These are phyloP conservation scores for Serendipita sp. DNA, from an alignment of 768 basidiomycete genomes.

Conservation along the genomic window DNA sequence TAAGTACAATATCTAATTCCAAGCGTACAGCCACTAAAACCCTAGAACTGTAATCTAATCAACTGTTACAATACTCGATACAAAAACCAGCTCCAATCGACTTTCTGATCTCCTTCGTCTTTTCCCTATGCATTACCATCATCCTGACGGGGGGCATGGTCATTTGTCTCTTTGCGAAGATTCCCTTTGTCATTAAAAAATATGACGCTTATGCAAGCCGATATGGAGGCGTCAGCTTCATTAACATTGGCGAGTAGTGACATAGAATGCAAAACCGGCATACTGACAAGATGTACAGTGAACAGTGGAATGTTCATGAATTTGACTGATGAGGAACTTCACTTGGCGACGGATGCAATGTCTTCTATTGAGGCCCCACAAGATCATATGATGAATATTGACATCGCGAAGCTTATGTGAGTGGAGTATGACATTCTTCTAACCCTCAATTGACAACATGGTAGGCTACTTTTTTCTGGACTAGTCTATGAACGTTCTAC, in stretches of 20 bases:
- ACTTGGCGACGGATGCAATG: not conserved
- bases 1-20: not conserved
- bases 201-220: not conserved
- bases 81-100: not conserved
- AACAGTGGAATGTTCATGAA: not conserved
- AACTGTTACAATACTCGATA: too few species aligned
- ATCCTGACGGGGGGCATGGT: not conserved
- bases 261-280: not conserved
- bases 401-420: constrained; percentile 13
- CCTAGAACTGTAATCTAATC: too few species aligned
- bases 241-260: not conserved
- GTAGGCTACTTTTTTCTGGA: constrained; percentile 11
- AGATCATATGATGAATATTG: constrained; percentile 9
- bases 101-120: not conserved
- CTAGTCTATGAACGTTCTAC: constrained; percentile 12
- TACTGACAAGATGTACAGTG: not conserved
- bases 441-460: not conserved
- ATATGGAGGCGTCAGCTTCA: constrained; percentile 6
- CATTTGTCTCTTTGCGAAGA: not conserved
- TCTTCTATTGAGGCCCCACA: not conserved
- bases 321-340: not conserved
- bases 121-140: not conserved
- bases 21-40: too few species aligned
- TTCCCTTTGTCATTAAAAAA: not conserved
- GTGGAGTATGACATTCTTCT: not conserved